Base-by-base conservation (phyloP, 129 eudicot genomes). In the Flaveria linearis region DNA sequence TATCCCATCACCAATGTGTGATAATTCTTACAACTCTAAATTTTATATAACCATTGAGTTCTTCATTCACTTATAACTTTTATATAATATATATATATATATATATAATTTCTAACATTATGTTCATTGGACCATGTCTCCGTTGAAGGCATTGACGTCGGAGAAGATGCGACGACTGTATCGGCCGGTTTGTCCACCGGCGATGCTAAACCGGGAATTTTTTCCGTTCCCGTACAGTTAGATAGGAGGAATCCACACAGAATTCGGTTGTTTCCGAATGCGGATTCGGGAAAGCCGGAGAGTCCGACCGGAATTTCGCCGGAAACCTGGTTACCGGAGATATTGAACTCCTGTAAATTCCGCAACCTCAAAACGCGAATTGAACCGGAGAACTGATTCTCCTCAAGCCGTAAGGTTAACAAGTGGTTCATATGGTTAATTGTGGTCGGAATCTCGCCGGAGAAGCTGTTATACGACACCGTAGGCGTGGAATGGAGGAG, bases 221-320 rank as follows among this genome's bases (percentile, higher is more conserved):
- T 20, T 20, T 20, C 20, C 4, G 53, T 80, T 18, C 42, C 70
- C 1, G 70, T 81, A 16, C 97, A 94, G 53, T 79, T 80, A 9
- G 68, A 45, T 15, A 94, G 50, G 5, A 20, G 98, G 0, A 77
- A 57, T 22, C 98, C 98, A 55, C 98, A 94, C 0, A 94, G 76
- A 46, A 52, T 18, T 5, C 45, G 63, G 65, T 91, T 89, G 7
- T 61, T 33, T 12, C 65, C 22, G 65, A 94, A 94, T 51, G 97
- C 82, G 2, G 96, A 76, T 17, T 16, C 43, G 0, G 97, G 97
- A 25, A 94, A 94, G 3, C 78, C 58, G 9, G 93, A 78, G 2
- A 94, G 89, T 0, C 71, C 30, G 9, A 28, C 11, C 6, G 98
- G 97, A 45, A 91, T 87, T 39, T 75, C 69, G 0, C 98, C 98